These are phyloP conservation scores for Leccinum barrowsii DNA, from an alignment of 768 basidiomycete genomes.

Conservation along the genomic window DNA sequence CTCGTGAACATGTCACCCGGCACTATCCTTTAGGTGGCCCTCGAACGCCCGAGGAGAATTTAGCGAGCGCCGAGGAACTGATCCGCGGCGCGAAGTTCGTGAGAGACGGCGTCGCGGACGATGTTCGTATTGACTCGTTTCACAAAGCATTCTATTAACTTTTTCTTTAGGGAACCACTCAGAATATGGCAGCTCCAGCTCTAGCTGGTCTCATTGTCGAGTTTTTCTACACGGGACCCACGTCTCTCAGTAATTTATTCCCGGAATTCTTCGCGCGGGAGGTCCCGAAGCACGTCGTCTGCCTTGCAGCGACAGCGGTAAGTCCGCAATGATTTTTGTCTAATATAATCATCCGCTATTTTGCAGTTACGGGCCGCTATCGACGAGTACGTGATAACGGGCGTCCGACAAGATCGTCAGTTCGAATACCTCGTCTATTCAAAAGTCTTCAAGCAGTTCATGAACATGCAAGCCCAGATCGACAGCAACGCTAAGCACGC, in stretches of 20 bases:
- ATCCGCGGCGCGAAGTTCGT: not conserved
- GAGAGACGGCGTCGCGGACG: not conserved
- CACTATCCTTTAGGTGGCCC: no score
- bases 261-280: not conserved
- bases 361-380: not conserved
- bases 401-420: not conserved
- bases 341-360: not conserved
- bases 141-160: no score
- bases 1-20: no score
- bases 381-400: not conserved
- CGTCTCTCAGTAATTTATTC: not conserved
- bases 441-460: not conserved
- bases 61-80: not conserved
- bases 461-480: not conserved
- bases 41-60: not conserved
- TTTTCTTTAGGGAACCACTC: not conserved
- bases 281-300: not conserved
- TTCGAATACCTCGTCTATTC: not conserved
- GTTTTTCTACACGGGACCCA: not conserved
- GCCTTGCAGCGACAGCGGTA: not conserved
- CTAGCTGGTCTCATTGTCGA: not conserved
- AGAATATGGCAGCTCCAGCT: not conserved
- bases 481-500: not conserved
- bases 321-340: no score
- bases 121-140: not conserved